phyloP scores from a whole-genome alignment of 495 filamentous ascomycete species.

The Aspergillus leporis region DNA sequence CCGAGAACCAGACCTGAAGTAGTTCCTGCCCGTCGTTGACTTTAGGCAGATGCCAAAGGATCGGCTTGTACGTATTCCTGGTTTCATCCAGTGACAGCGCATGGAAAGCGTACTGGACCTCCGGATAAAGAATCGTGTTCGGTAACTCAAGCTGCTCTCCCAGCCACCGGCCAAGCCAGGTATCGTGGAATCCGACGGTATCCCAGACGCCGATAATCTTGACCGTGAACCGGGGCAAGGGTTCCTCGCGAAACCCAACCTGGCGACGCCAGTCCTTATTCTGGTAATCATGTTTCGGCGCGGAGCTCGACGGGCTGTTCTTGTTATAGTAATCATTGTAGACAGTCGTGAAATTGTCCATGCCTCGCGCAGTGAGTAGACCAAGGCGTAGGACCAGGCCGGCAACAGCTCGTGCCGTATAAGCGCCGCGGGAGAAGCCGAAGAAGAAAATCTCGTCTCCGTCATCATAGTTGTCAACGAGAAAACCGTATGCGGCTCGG shows the following conservation, averaged over 20 bases:
- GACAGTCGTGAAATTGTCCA: conserved; percentile 46
- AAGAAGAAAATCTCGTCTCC: conserved; percentile 62
- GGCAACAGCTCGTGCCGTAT: conserved; percentile 56
- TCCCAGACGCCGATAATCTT: conserved; percentile 60
- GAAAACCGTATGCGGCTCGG: conserved; percentile 50
- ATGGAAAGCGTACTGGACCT: conserved; percentile 60
- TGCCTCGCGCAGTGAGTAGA: conserved; percentile 38
- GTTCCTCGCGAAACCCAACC: conserved; percentile 19
- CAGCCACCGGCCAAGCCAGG: conserved; percentile 23
- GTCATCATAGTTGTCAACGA: conserved; percentile 49
- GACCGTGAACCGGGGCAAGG: conserved; percentile 33
- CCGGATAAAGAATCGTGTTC: conserved; percentile 31
- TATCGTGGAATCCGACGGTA: conserved; percentile 53
- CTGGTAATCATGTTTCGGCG: conserved; percentile 14
- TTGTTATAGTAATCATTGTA: conserved; percentile 50
- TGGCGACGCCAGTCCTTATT: conserved; percentile 3
- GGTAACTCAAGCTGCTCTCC: conserved; percentile 30
- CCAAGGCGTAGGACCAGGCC: conserved; percentile 56
- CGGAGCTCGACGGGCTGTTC: conserved; percentile 25
- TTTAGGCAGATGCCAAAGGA: conserved; percentile 50
- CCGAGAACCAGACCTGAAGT: conserved; percentile 59
- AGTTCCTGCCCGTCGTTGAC: conserved; percentile 24
- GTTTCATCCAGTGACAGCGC: conserved; percentile 60
- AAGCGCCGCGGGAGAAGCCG: conserved; percentile 62
- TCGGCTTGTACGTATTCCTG: conserved; percentile 52